Conservation (phyloP, 2,329 filamentous ascomycete species). For the Phialocephala subalpina region DNA sequence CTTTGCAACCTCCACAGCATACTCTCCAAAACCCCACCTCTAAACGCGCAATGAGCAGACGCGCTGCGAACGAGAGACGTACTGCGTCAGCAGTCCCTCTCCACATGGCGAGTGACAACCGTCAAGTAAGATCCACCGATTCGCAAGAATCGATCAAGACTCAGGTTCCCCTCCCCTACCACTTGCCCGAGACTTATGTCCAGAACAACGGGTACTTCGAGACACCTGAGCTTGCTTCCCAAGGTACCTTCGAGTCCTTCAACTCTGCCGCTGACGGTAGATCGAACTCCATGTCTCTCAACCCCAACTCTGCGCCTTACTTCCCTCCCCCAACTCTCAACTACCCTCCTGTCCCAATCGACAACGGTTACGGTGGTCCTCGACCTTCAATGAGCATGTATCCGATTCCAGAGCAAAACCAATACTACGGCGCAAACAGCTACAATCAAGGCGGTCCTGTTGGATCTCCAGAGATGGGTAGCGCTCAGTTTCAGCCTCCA, state of each 20-base stretch:
- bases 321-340: not conserved
- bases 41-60: not conserved
- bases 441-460: not conserved
- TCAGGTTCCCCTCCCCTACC: slow-evolving; percentile 2
- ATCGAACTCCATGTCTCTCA: slow-evolving; percentile 1
- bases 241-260: slow-evolving; percentile 4
- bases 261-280: not conserved
- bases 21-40: not conserved
- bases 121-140: not conserved
- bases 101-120: not conserved
- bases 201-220: not conserved
- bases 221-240: not conserved
- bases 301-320: slow-evolving; percentile 5
- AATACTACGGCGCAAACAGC: not conserved
- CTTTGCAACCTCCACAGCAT: not conserved
- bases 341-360: slow-evolving; percentile 2
- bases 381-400: too few relatives aligned
- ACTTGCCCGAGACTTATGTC: not conserved
- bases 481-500: not conserved
- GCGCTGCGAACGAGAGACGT: not conserved
- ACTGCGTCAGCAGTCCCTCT: not conserved
- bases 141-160: not conserved
- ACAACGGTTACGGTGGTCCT: not conserved
- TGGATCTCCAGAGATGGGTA: not conserved
- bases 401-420: not conserved